A percentile compares a stretch with the other conserved stretches of the same genome.
Evolutionary conservation across 2,329 filamentous ascomycete genomes (phyloP).

Genomic region (Trichophyton equinum): DNA sequence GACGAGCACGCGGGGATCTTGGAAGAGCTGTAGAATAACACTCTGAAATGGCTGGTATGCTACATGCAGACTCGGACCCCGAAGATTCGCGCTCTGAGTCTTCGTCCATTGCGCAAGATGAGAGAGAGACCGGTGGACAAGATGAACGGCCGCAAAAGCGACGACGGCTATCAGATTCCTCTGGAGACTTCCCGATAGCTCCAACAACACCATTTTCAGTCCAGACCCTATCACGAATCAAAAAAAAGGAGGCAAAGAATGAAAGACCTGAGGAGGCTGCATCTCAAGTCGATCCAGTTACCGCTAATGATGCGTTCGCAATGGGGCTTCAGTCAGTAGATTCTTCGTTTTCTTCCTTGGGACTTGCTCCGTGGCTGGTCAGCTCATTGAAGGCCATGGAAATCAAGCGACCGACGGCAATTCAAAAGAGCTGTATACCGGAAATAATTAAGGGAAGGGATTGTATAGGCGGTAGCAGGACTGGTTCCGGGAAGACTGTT

Average conservation of each 20-base stretch:
- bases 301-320: slow-evolving; percentile 28
- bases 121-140: neutral
- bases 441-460: slow-evolving; percentile 83
- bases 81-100: neutral
- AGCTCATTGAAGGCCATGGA: slow-evolving; percentile 64
- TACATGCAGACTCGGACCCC: neutral
- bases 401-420: slow-evolving; percentile 78
- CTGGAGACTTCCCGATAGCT: slow-evolving; percentile 22
- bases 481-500: slow-evolving; percentile 93
- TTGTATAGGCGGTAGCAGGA: slow-evolving; percentile 88
- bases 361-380: slow-evolving; percentile 76
- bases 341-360: slow-evolving; percentile 53
- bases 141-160: slow-evolving; percentile 27
- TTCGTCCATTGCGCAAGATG: neutral
- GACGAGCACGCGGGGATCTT: neutral
- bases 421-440: slow-evolving; percentile 86
- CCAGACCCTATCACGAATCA: slow-evolving; percentile 31
- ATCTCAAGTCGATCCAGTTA: slow-evolving; percentile 21
- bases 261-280: slow-evolving; percentile 15
- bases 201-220: slow-evolving; percentile 20
- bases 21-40: neutral
- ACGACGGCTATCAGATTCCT: slow-evolving; percentile 27
- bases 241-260: slow-evolving; percentile 22
- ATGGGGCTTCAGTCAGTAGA: slow-evolving; percentile 33
- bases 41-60: neutral